Base-by-base conservation (phyloP, 1,284 basidiomycete species). In the Trichosporon coremiiforme region DNA sequence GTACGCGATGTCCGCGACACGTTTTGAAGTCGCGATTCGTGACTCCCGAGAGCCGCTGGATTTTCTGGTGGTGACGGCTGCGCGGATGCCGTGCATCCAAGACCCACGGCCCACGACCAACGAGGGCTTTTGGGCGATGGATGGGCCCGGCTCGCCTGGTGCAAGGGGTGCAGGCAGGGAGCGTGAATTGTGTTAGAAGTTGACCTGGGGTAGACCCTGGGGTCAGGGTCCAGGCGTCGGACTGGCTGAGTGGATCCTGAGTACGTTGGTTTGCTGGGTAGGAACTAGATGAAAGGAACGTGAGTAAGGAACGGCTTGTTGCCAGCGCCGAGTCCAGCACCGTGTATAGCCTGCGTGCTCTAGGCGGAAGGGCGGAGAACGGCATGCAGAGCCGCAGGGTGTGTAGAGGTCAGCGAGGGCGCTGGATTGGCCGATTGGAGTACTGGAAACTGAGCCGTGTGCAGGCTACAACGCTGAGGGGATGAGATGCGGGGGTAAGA, bases 251-350 rank as follows among this genome's bases (percentile, higher is more conserved):
- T 4, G 47, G 8, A 53, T 53, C 47, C 47, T 53, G 47, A 53
- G 47, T 53, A 9, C 20, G 47, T 22, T 53, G n/a, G 47, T 53
- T 53, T 53, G 47, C 47, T 53, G 47, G 47, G 47, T 53, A 53
- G 47, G 47, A 53, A 53, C 47, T 53, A 20, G 47, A 53, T 53
- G 47, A 53, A 53, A 53, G 47, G 47, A 53, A 53, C 47, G 47
- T 22, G 47, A 53, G 47, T 20, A 53, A 53, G 47, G 47, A 53
- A 53, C 47, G 47, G 47, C 41, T 3, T 15, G 41, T 45, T n/a
- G 41, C 41, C 41, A 45, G 41, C 41, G 41, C 41, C 41, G 41
- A 45, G 41, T n/a, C 41, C 41, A 45, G 41, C 17, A 20, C 10
- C 47, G 9, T 22, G 47, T 53, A 53, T 22, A 20, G 47, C 20